Evolutionary conservation across 2,329 filamentous ascomycete species (phyloP).

Genomic region (Fusarium sp.): DNA sequence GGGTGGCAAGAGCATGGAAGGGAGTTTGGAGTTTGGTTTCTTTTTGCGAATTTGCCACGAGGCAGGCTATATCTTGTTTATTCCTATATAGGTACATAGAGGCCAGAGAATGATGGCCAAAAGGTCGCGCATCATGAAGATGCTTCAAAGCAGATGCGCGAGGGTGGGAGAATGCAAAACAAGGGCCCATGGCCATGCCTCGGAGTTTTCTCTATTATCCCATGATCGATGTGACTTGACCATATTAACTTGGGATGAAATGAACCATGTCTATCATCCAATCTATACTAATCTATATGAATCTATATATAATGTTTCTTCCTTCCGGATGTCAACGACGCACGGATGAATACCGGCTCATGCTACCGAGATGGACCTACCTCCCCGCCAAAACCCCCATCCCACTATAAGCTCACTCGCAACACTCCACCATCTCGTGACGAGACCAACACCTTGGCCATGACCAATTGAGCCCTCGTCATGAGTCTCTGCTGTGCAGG

Average conservation of each 20-base stretch:
- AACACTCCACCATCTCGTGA: conserved; percentile 35
- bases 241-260: background rate
- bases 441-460: conserved; percentile 26
- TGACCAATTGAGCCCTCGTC: conserved; percentile 47
- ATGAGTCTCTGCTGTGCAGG: conserved; percentile 48
- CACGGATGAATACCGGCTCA: conserved; percentile 40
- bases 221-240: background rate
- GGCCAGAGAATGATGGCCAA: conserved; percentile 37
- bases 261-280: background rate
- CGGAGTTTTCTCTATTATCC: background rate
- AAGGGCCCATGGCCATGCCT: conserved; percentile 32
- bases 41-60: conserved; percentile 19
- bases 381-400: conserved; percentile 3
- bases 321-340: conserved; percentile 16
- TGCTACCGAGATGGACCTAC: conserved; percentile 5
- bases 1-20: conserved; percentile 45
- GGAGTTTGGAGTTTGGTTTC: conserved; percentile 42
- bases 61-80: conserved; percentile 35
- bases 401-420: background rate
- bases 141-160: conserved; percentile 33
- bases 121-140: conserved; percentile 35
- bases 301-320: background rate
- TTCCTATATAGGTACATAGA: conserved; percentile 41
- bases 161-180: conserved; percentile 42
- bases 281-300: background rate